These are phyloP conservation scores for Trypanosomatidae sp. DNA, from an alignment of 208 protist species.

Conservation along the genomic window DNA sequence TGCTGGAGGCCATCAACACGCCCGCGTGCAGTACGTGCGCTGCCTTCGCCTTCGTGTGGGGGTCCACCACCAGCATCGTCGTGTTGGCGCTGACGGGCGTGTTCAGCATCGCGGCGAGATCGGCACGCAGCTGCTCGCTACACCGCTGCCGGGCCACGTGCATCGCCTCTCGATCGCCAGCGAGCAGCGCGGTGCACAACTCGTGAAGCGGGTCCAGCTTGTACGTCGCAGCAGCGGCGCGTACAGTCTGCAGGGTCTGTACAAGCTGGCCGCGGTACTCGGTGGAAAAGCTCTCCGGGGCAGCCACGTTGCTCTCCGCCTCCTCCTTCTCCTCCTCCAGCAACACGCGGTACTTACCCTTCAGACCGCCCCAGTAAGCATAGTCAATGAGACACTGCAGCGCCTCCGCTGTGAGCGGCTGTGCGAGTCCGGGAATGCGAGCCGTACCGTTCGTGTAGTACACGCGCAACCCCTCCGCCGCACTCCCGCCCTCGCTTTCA, in stretches of 20 bases:
- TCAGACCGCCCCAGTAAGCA: conserved; percentile 73
- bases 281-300: conserved; percentile 2
- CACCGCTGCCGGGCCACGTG: conserved; percentile 35
- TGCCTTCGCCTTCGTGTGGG: conserved; percentile 68
- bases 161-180: conserved; percentile 37
- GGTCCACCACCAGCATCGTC: conserved; percentile 79
- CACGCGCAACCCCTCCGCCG: conserved; percentile 18
- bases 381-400: conserved; percentile 66
- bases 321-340: conserved; percentile 47
- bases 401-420: conserved; percentile 48
- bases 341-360: conserved; percentile 42
- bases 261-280: conserved; percentile 24
- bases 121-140: conserved; percentile 40
- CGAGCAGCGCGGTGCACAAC: conserved; percentile 53
- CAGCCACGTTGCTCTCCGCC: conserved; percentile 8
- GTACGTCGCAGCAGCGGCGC: conserved; percentile 43
- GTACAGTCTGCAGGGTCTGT: conserved; percentile 31
- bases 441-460: conserved; percentile 75
- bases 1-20: conserved; percentile 57
- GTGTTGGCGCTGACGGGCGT: conserved; percentile 35
- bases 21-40: conserved; percentile 60
- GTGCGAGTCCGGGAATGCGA: conserved; percentile 57
- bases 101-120: conserved; percentile 50
- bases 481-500: not conserved
- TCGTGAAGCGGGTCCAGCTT: conserved; percentile 38